Percentiles rank a stretch among this genome's conserved stretches.
Conservation (phyloP, 75 land plant genomes). For the Picea glauca region DNA sequence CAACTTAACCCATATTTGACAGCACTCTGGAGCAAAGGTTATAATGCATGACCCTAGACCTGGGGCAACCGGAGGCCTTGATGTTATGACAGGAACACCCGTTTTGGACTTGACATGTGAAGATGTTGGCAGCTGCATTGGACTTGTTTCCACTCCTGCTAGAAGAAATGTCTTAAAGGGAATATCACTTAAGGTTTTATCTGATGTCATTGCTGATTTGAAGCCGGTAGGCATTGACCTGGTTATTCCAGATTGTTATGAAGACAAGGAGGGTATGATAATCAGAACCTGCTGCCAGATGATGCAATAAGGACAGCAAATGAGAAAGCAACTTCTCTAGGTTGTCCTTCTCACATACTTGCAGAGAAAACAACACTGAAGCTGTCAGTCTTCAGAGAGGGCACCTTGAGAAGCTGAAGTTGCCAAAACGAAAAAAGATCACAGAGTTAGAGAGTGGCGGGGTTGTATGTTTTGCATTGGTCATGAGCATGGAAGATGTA, state of each 20-base stretch:
- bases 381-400: no score
- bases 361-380: no score
- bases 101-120: slow-evolving; percentile 56
- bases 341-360: no score
- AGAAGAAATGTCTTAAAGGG: slow-evolving; percentile 71
- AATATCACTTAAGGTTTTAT: slow-evolving; percentile 40
- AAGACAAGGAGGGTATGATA: slow-evolving; percentile 36
- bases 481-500: slow-evolving; percentile 66
- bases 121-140: slow-evolving; percentile 72
- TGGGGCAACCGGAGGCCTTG: no score
- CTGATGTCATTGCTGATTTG: slow-evolving; percentile 62
- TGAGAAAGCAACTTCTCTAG: no score
- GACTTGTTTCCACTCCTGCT: slow-evolving; percentile 81
- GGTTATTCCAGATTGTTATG: slow-evolving; percentile 63
- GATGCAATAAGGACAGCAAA: no score
- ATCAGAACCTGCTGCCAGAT: no score
- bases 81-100: no score
- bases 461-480: slow-evolving; percentile 71
- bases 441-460: slow-evolving; percentile 33
- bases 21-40: no score
- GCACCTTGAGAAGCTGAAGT: not conserved
- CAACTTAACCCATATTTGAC: no score
- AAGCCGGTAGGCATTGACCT: slow-evolving; percentile 73
- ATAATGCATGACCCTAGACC: no score
- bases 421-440: slow-evolving; percentile 35